Percentiles rank a stretch among this genome's conserved stretches.
Evolutionary conservation across 139 green algal genomes (phyloP).

Genomic region (Medakamo hakoo): DNA sequence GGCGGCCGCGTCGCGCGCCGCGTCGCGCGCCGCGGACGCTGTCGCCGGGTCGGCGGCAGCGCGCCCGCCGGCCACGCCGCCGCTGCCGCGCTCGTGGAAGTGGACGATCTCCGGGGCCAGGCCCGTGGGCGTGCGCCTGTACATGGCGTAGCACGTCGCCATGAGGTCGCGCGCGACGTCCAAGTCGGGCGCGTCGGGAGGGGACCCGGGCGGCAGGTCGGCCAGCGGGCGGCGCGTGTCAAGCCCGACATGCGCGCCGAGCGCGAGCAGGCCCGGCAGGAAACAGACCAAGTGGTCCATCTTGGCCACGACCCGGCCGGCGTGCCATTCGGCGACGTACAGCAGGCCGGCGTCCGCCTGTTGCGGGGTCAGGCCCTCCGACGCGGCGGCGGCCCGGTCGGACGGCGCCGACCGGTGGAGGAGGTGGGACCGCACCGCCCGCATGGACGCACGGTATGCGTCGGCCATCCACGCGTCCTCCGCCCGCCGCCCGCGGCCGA

Average conservation of each 20-base stretch:
- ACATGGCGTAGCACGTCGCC: conserved; percentile 62
- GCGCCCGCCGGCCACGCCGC: too few relatives aligned
- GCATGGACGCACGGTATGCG: conserved; percentile 38
- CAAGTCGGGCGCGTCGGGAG: conserved; percentile 23
- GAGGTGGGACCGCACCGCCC: conserved; percentile 39
- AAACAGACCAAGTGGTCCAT: conserved; percentile 85
- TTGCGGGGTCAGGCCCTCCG: background rate
- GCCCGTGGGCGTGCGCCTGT: conserved; percentile 26
- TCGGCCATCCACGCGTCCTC: conserved; percentile 8
- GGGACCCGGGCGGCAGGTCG: background rate
- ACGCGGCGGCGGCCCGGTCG: background rate
- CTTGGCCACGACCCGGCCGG: conserved; percentile 8
- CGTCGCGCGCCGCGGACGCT: background rate
- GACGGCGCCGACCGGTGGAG: conserved; percentile 14
- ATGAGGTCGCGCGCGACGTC: conserved; percentile 46
- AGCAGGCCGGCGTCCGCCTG: conserved; percentile 30
- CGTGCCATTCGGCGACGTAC: conserved; percentile 33
- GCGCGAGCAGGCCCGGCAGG: conserved; percentile 53
- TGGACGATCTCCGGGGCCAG: conserved; percentile 44
- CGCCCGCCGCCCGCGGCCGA: conserved; percentile 25
- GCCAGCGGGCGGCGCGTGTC: conserved; percentile 13
- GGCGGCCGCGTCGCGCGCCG: background rate
- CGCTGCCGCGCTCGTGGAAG: conserved; percentile 23
- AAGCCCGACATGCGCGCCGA: conserved; percentile 41
- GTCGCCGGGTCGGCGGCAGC: background rate